Conservation (phyloP, 1,139 yeast species). For the Zygosaccharomyces sapae region DNA sequence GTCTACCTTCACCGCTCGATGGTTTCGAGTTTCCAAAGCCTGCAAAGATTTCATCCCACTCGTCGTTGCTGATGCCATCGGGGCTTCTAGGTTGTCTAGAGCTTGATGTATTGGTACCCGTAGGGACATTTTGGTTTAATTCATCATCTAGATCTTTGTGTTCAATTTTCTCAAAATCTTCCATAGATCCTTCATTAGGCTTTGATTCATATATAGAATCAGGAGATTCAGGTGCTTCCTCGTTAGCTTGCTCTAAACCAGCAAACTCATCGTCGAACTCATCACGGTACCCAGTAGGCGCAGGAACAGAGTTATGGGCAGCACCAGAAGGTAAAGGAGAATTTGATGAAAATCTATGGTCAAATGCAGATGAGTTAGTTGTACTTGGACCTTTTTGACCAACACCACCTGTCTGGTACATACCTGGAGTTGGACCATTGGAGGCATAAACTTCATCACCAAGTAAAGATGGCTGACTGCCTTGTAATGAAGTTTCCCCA, state of each 20-base stretch:
- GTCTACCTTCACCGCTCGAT: conserved; percentile 4
- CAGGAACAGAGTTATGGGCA: conserved; percentile 3
- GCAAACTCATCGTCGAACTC: conserved; percentile 48
- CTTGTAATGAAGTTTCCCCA: background rate
- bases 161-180: conserved; percentile 30
- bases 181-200: conserved; percentile 20
- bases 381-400: conserved; percentile 2
- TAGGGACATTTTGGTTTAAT: conserved; percentile 39
- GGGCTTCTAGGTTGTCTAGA: conserved; percentile 7
- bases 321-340: conserved; percentile 7
- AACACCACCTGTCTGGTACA: background rate
- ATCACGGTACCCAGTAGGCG: conserved; percentile 14
- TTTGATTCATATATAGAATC: conserved; percentile 40
- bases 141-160: conserved; percentile 33
- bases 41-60: conserved; percentile 92
- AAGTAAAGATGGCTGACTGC: background rate
- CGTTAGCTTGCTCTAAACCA: conserved; percentile 47
- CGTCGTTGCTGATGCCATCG: conserved; percentile 49
- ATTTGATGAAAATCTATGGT: conserved; percentile 6
- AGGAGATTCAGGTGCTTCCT: conserved; percentile 41
- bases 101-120: conserved; percentile 28
- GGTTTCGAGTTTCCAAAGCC: conserved; percentile 63
- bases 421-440: background rate
- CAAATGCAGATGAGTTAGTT: background rate
- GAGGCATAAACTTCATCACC: background rate